phyloP scores from a whole-genome alignment of 108 stramenopile genomes.

The Discostella stelligeroides region DNA sequence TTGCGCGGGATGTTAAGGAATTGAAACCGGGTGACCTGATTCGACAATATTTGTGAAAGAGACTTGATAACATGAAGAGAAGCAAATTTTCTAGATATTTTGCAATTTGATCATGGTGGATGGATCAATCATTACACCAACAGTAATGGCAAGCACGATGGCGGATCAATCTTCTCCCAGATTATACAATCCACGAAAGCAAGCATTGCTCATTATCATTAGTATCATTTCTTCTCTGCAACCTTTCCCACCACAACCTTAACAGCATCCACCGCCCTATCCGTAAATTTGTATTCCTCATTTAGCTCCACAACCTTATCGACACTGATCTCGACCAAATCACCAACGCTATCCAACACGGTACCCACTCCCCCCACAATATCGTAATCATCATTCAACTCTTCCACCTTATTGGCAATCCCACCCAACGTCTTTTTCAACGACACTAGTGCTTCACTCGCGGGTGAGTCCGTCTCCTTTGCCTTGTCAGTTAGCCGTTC shows the following conservation, averaged over 20 bases:
- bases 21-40: slow-evolving; percentile 29
- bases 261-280: slow-evolving; percentile 31
- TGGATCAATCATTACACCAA: too few relatives aligned
- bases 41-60: slow-evolving; percentile 5
- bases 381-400: slow-evolving; percentile 45
- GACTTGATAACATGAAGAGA: too few relatives aligned
- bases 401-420: slow-evolving; percentile 19
- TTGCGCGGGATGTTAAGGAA: slow-evolving; percentile 25
- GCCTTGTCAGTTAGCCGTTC: slow-evolving; percentile 25
- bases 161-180: too few relatives aligned
- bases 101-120: too few relatives aligned
- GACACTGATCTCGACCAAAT: slow-evolving; percentile 43
- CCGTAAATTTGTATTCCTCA: slow-evolving; percentile 36
- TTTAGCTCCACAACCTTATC: slow-evolving; percentile 47
- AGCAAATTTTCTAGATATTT: too few relatives aligned
- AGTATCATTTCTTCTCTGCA: slow-evolving; percentile 8
- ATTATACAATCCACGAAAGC: too few relatives aligned
- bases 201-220: too few relatives aligned
- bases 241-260: slow-evolving; percentile 23
- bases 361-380: slow-evolving; percentile 33
- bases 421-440: slow-evolving; percentile 23
- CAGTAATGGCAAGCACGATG: too few relatives aligned
- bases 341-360: slow-evolving; percentile 42
- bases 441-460: neutral
- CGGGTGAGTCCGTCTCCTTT: slow-evolving; percentile 19